A percentile compares a stretch with the other conserved stretches of the same genome.
Conservation (phyloP, 2,329 filamentous ascomycete species). For the Fusarium virguliforme region DNA sequence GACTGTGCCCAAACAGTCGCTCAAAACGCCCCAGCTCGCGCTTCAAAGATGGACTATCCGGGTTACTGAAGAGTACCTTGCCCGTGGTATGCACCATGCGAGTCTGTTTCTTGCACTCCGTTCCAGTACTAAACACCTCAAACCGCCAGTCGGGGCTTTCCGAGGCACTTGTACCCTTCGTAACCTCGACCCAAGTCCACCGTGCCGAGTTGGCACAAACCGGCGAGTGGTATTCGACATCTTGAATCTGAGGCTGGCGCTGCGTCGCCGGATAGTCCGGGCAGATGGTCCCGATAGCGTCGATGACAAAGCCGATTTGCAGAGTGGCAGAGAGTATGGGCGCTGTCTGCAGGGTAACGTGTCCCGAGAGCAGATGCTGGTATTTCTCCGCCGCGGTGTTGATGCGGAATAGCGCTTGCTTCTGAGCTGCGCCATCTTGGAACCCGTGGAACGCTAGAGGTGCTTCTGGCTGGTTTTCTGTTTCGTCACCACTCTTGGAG, state of each 20-base stretch:
- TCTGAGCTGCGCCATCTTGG: background rate
- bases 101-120: too few species aligned
- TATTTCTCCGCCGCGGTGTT: constrained; percentile 6
- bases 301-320: constrained; percentile 15
- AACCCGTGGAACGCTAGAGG: constrained; percentile 5
- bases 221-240: constrained; percentile 12
- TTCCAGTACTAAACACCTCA: too few species aligned
- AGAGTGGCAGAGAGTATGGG: constrained; percentile 16
- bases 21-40: background rate
- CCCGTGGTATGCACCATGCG: too few species aligned
- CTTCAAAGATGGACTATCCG: too few species aligned
- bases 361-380: background rate
- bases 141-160: too few species aligned
- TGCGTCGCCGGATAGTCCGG: background rate
- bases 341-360: constrained; percentile 18
- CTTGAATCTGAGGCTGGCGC: background rate
- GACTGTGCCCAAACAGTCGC: background rate
- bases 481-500: background rate
- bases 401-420: constrained; percentile 11
- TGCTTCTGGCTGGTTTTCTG: background rate
- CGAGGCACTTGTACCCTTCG: too few species aligned
- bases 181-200: too few species aligned
- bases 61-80: too few species aligned
- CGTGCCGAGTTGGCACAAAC: constrained; percentile 1
- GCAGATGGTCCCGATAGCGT: constrained; percentile 11